phyloP scores from a whole-genome alignment of 805 yeast genomes.

The Torulaspora delbrueckii region DNA sequence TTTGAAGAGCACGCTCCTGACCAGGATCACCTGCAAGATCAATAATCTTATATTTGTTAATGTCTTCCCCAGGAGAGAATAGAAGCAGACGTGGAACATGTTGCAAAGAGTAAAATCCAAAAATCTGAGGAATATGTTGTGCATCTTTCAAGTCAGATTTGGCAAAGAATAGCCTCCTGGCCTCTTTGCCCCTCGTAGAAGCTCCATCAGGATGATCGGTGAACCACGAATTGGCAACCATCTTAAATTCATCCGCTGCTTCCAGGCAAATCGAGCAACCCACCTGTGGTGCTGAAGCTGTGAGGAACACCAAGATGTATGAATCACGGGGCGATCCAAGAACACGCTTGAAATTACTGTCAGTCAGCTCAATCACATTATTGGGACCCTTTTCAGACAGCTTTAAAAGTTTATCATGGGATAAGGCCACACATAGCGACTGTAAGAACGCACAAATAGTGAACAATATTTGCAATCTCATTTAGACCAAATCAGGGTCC shows the following conservation, averaged over 20 bases:
- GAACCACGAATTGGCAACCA: constrained; percentile 60
- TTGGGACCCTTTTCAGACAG: constrained; percentile 30
- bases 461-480: constrained; percentile 9
- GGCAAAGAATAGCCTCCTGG: constrained; percentile 58
- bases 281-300: constrained; percentile 68
- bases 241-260: constrained; percentile 59
- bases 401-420: constrained; percentile 25
- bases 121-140: constrained; percentile 44
- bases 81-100: constrained; percentile 75
- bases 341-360: constrained; percentile 51
- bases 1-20: constrained; percentile 32
- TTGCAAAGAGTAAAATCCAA: constrained; percentile 44
- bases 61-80: constrained; percentile 50
- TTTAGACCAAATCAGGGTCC: not conserved
- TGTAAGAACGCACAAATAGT: constrained; percentile 6
- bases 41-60: constrained; percentile 27
- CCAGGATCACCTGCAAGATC: constrained; percentile 36
- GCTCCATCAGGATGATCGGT: constrained; percentile 51
- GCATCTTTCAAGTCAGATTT: constrained; percentile 65
- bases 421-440: constrained; percentile 16
- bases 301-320: constrained; percentile 61
- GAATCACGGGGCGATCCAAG: constrained; percentile 64
- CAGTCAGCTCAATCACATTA: constrained; percentile 49
- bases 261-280: constrained; percentile 73
- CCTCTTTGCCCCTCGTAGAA: constrained; percentile 20